Conservation (phyloP, 1,284 basidiomycete species). For the Spongiforma sp. region DNA sequence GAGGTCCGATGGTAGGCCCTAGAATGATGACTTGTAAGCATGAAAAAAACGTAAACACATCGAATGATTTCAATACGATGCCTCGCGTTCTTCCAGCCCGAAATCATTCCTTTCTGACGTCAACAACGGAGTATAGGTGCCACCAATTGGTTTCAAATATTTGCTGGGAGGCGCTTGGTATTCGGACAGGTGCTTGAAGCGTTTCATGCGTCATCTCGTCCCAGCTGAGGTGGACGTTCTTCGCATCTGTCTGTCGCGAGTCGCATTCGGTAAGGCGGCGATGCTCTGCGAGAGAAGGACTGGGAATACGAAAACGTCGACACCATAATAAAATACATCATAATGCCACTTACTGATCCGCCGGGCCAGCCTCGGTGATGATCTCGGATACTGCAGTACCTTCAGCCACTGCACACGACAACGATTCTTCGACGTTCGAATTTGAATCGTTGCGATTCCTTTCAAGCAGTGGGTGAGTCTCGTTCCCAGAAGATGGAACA, state of each 20-base stretch:
- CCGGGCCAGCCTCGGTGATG: too few species aligned
- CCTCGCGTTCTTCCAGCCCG: too few species aligned
- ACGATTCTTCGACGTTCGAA: too few species aligned
- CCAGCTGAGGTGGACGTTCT: constrained; percentile 9
- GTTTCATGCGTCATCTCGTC: constrained; percentile 2
- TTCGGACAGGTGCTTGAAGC: neutral
- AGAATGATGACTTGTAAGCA: constrained; percentile 9
- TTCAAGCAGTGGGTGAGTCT: too few species aligned
- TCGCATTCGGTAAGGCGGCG: neutral
- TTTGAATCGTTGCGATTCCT: too few species aligned
- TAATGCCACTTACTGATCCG: too few species aligned
- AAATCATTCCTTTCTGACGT: neutral
- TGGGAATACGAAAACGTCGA: too few species aligned
- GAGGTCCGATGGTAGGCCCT: neutral
- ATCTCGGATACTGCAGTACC: too few species aligned
- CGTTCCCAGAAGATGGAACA: too few species aligned
- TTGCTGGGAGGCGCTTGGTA: constrained; percentile 28
- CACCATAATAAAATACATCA: too few species aligned
- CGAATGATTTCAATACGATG: too few species aligned
- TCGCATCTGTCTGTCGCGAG: neutral
- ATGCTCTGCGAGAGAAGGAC: constrained; percentile 2
- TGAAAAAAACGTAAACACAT: neutral
- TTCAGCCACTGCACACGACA: too few species aligned
- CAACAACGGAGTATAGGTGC: neutral
- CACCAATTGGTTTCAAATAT: constrained; percentile 7